Evolutionary conservation across 768 basidiomycete species (phyloP), one percentile per base, ranked within the genome.

Genomic region (Mycena crocata): DNA sequence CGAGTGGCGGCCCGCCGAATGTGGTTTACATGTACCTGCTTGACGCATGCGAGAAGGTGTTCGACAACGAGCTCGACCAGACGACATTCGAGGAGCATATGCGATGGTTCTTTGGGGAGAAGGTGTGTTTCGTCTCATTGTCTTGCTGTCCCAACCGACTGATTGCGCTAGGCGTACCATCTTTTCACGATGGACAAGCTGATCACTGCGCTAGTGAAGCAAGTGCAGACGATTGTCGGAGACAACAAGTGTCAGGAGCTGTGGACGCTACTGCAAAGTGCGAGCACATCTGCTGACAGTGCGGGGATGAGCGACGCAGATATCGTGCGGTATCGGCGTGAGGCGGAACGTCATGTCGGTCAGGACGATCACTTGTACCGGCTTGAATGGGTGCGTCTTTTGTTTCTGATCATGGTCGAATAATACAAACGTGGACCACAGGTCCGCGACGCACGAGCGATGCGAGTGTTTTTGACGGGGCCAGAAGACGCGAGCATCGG

Each of bases 101-200:
- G 89, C 83, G 98, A 69, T 94, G 94, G 88, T 93, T 96, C 81
- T 96, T 95, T 81, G 93, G 94, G 34, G 94, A 89, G 66, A 91
- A 90, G 86, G 92, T 92, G 78, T 68, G 84, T 57, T 51, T 67
- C 40, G 65, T 57, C 26, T 17, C 30, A 35, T 8, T 17, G 17
- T 37, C 24, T 62, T 64, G 57, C 48, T 68, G 46, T 62, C 49
- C 45, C 26, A n/a, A 28, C 34, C 51, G 40, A 65, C 67, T 73
- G 51, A 75, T 66, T 67, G 31, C 77, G 77, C 79, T 82, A 96
- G 90, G 96, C 95, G 5, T 98, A 95, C 80, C 86, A 90, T 58
- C 80, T 97, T 70, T 99, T 97, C 79, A 98, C 98, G 2, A 76
- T 99, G 73, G 98, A 99, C 84, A 95, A 96, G 79, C 81, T 98